phyloP scores from a whole-genome alignment of 345 rosid species.

The Acer campestre region DNA sequence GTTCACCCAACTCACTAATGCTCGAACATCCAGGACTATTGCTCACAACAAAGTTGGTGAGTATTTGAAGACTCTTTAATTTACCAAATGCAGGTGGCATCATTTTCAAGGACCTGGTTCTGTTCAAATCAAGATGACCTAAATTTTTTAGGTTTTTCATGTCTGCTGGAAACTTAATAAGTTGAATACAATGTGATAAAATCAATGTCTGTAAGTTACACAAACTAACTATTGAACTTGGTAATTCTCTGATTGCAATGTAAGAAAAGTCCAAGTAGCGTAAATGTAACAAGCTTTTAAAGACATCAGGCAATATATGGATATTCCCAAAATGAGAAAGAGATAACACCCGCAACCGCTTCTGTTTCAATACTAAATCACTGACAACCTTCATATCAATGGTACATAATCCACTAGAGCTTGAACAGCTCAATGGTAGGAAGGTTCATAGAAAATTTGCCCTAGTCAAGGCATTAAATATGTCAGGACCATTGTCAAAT shows the following conservation, averaged over 20 bases:
- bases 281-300: slow-evolving; percentile 33
- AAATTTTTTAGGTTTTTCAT: slow-evolving; percentile 34
- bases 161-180: slow-evolving; percentile 35
- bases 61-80: slow-evolving; percentile 30
- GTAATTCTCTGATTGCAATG: slow-evolving; percentile 27
- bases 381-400: slow-evolving; percentile 32
- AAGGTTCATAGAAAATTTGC: slow-evolving; percentile 37
- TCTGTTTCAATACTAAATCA: slow-evolving; percentile 14
- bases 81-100: slow-evolving; percentile 37
- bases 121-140: slow-evolving; percentile 34
- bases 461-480: slow-evolving; percentile 30
- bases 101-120: slow-evolving; percentile 28
- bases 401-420: slow-evolving; percentile 27
- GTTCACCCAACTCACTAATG: slow-evolving; percentile 32
- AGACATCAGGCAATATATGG: slow-evolving; percentile 21
- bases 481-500: slow-evolving; percentile 9
- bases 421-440: slow-evolving; percentile 31
- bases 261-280: slow-evolving; percentile 38
- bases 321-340: slow-evolving; percentile 28
- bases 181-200: slow-evolving; percentile 20
- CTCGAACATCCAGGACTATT: slow-evolving; percentile 4
- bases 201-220: slow-evolving; percentile 33
- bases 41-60: slow-evolving; percentile 33
- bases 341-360: slow-evolving; percentile 39
- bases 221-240: slow-evolving; percentile 27